These are phyloP conservation scores for Leptomonas seymouri DNA, from an alignment of 208 protist species.

Conservation along the genomic window DNA sequence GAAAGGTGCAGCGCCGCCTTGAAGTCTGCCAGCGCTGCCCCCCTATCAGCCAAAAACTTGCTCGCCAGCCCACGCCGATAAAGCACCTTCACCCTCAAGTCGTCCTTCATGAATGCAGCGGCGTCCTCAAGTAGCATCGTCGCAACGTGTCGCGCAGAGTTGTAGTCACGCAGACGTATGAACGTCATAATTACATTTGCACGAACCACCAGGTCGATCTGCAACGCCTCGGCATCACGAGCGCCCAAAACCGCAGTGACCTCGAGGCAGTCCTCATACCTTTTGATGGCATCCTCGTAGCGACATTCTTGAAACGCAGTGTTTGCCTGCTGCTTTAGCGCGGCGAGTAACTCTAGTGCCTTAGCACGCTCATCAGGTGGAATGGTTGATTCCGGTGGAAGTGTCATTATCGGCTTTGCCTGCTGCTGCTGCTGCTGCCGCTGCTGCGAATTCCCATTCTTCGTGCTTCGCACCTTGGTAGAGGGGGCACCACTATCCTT, in stretches of 20 bases:
- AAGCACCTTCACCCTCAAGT: conserved; percentile 81
- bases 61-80: conserved; percentile 77
- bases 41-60: conserved; percentile 53
- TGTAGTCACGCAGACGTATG: conserved; percentile 67
- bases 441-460: not conserved
- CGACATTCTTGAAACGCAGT: conserved; percentile 58
- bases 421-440: too few species aligned
- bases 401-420: not conserved
- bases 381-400: conserved; percentile 32
- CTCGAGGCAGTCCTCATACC: conserved; percentile 81
- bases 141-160: conserved; percentile 67
- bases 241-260: conserved; percentile 54
- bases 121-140: conserved; percentile 80
- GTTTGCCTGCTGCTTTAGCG: conserved; percentile 69
- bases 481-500: not conserved
- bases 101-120: conserved; percentile 25
- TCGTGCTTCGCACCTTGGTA: not conserved
- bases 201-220: conserved; percentile 58
- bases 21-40: conserved; percentile 74
- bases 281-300: conserved; percentile 63
- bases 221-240: conserved; percentile 48
- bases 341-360: conserved; percentile 47
- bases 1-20: conserved; percentile 68
- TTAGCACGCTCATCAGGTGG: conserved; percentile 27
- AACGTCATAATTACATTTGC: conserved; percentile 77